phyloP scores from a whole-genome alignment of 2,329 filamentous ascomycete genomes.

The Ilyonectria robusta region DNA sequence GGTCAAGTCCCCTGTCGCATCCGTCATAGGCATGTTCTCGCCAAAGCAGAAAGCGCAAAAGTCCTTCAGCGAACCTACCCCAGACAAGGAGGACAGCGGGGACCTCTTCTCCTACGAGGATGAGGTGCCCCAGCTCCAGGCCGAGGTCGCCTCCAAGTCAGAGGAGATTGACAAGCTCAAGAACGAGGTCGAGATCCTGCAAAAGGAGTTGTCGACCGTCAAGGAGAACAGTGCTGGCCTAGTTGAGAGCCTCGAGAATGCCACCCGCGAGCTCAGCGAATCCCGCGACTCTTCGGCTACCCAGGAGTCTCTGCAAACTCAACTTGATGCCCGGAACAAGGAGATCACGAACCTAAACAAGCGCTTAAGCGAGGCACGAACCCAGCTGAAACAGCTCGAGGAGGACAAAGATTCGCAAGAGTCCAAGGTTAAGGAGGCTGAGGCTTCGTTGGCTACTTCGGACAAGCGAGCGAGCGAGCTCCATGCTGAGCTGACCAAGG shows the following conservation, averaged over 20 bases:
- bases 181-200: slow-evolving; percentile 76
- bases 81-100: slow-evolving; percentile 61
- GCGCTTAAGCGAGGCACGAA: slow-evolving; percentile 60
- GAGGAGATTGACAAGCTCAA: slow-evolving; percentile 80
- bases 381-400: slow-evolving; percentile 62
- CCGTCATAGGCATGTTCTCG: slow-evolving; percentile 65
- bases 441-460: slow-evolving; percentile 53
- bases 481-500: slow-evolving; percentile 58
- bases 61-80: slow-evolving; percentile 45
- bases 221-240: slow-evolving; percentile 80
- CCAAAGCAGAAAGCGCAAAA: slow-evolving; percentile 59
- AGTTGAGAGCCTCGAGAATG: slow-evolving; percentile 76
- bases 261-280: slow-evolving; percentile 73
- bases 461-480: slow-evolving; percentile 56
- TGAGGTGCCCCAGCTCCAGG: slow-evolving; percentile 86
- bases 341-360: slow-evolving; percentile 67
- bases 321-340: slow-evolving; percentile 63
- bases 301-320: slow-evolving; percentile 63
- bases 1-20: slow-evolving; percentile 63
- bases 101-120: slow-evolving; percentile 95
- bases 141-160: slow-evolving; percentile 78
- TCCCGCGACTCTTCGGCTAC: slow-evolving; percentile 57
- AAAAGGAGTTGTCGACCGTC: slow-evolving; percentile 78
- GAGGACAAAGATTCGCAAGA: slow-evolving; percentile 51
- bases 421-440: slow-evolving; percentile 54